Conservation (phyloP, 2,329 filamentous ascomycete genomes). For the Aphanoascus verrucosus region DNA sequence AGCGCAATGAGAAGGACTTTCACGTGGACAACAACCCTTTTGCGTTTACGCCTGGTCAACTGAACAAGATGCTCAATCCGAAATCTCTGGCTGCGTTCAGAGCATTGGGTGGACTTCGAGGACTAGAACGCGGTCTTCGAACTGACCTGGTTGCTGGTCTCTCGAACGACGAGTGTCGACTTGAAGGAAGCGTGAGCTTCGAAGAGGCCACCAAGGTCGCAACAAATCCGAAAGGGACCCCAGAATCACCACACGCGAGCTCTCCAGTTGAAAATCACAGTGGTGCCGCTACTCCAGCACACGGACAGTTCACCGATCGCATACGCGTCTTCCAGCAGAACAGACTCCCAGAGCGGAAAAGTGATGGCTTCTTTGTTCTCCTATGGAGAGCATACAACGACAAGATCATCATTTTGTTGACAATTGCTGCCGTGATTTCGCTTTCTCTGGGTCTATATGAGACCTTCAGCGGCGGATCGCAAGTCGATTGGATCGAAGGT, state of each 20-base stretch:
- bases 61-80: constrained; percentile 80
- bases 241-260: constrained; percentile 13
- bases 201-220: constrained; percentile 49
- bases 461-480: constrained; percentile 42
- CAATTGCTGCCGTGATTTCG: constrained; percentile 57
- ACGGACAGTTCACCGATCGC: constrained; percentile 44
- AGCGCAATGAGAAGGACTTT: constrained; percentile 66
- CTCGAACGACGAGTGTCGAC: constrained; percentile 59
- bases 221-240: constrained; percentile 14
- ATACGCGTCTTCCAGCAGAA: constrained; percentile 52
- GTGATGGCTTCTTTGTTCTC: constrained; percentile 48
- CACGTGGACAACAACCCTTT: constrained; percentile 69
- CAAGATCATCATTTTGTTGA: constrained; percentile 60
- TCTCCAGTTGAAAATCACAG: background rate
- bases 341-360: constrained; percentile 52
- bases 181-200: constrained; percentile 59
- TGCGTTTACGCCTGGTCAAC: constrained; percentile 64
- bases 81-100: constrained; percentile 77
- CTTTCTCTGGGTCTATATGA: constrained; percentile 60
- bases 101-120: constrained; percentile 63
- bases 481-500: constrained; percentile 56
- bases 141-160: constrained; percentile 62
- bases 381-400: constrained; percentile 64
- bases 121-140: constrained; percentile 68
- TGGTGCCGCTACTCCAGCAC: background rate